phyloP scores from a whole-genome alignment of 1,139 yeast species.

The Hemisphaericaspora lyxosophila region DNA sequence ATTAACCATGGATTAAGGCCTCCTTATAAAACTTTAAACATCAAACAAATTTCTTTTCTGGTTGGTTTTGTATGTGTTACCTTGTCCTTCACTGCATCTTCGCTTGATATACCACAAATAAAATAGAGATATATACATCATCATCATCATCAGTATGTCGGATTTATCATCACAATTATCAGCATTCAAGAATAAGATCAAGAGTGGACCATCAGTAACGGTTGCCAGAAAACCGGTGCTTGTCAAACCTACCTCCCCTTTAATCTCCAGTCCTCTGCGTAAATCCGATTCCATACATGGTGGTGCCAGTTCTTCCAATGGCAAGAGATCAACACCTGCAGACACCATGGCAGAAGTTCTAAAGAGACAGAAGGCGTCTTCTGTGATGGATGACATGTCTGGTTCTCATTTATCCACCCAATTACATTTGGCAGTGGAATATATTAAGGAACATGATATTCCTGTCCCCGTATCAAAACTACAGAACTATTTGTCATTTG shows the following conservation, averaged over 20 bases:
- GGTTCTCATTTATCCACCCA: constrained; percentile 77
- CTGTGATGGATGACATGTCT: constrained; percentile 27
- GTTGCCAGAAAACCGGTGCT: constrained; percentile 30
- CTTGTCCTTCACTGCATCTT: constrained; percentile 3
- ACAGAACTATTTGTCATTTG: constrained; percentile 56
- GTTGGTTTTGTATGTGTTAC: background rate
- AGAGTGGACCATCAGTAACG: constrained; percentile 46
- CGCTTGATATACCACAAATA: constrained; percentile 1
- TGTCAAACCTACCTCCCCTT: constrained; percentile 13
- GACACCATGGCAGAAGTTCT: constrained; percentile 36
- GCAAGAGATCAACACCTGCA: constrained; percentile 18
- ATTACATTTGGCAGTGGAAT: constrained; percentile 84
- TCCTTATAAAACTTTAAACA: background rate
- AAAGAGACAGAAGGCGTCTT: constrained; percentile 35
- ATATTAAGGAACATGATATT: constrained; percentile 64
- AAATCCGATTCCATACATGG: constrained; percentile 5
- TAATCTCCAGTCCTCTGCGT: constrained; percentile 5
- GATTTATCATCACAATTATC: constrained; percentile 49
- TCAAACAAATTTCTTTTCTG: constrained; percentile 1
- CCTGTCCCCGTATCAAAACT: constrained; percentile 67
- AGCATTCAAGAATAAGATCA: constrained; percentile 49
- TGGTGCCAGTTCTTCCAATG: constrained; percentile 4
- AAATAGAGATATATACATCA: background rate
- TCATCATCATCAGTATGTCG: constrained; percentile 27
- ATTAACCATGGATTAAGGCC: no score